Percentiles rank a stretch among this genome's conserved stretches.
Conservation (phyloP, 805 yeast genomes). For the Kluyveromyces lactis region DNA sequence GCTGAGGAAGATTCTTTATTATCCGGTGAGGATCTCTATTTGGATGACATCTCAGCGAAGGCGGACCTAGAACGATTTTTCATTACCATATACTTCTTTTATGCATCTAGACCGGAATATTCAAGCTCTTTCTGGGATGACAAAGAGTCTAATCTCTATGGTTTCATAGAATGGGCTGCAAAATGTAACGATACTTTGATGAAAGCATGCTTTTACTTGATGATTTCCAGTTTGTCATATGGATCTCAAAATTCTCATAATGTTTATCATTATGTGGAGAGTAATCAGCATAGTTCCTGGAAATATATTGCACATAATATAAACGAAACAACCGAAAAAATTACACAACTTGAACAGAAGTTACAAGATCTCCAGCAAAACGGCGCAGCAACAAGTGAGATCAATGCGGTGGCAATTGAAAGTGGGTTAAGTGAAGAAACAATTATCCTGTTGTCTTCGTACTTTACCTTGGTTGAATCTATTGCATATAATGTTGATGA, state of each 20-base stretch:
- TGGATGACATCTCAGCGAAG: slow-evolving; percentile 58
- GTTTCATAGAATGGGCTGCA: slow-evolving; percentile 85
- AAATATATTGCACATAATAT: slow-evolving; percentile 46
- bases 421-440: slow-evolving; percentile 75
- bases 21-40: slow-evolving; percentile 46
- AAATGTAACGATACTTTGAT: slow-evolving; percentile 72
- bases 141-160: slow-evolving; percentile 55
- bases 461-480: slow-evolving; percentile 54
- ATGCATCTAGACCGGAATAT: slow-evolving; percentile 50
- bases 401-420: slow-evolving; percentile 30
- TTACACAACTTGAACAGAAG: slow-evolving; percentile 28
- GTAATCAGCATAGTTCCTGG: slow-evolving; percentile 42
- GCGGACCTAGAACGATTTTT: slow-evolving; percentile 88
- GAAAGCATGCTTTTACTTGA: slow-evolving; percentile 70
- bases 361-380: slow-evolving; percentile 20
- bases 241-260: slow-evolving; percentile 48
- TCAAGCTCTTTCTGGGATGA: slow-evolving; percentile 63
- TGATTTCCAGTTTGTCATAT: slow-evolving; percentile 66
- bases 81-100: slow-evolving; percentile 62
- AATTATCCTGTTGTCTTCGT: slow-evolving; percentile 62
- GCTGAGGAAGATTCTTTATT: slow-evolving; percentile 65
- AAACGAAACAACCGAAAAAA: slow-evolving; percentile 41
- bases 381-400: slow-evolving; percentile 21
- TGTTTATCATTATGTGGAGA: slow-evolving; percentile 41
- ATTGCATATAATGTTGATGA: slow-evolving; percentile 33